Evolutionary conservation across 352 stramenopile genomes (phyloP), one percentile per base, ranked within the genome.

Genomic region (Phytophthora crassamura): DNA sequence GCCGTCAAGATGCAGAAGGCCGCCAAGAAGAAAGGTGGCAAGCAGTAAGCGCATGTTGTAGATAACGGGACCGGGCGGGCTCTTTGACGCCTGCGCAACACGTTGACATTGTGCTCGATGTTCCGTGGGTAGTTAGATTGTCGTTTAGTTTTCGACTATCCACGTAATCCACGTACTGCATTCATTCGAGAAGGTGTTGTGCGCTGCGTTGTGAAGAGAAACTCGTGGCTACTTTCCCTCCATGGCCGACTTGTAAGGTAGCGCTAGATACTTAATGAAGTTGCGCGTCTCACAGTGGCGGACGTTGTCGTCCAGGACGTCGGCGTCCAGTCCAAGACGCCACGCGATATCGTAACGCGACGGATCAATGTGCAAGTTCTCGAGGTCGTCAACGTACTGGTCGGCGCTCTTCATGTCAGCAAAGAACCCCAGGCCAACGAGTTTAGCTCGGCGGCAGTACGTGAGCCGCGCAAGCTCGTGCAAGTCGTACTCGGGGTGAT

Each of bases 1-100:
- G 81, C 91, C 25, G 89, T 74, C 66, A 98, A 98, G 86, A 98
- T 98, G 79, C 93, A 98, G 73, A 99, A 99, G 82, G 92, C 84
- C 25, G 86, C 81, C 51, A 96, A 95, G 64, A 98, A 98, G 77
- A 98, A 98, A 83, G 71, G 77, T 64, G 71, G 66, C 61, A 93
- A 90, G 57, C 86, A 89, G 71, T 72, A 69, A 74, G 50, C 46
- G 38, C 55, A 73, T 36, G 58, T 30, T 74, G 67, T 75, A 75
- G 67, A 72, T 62, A 62, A 60, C 50, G 54, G 25, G 8, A n/a
- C 22, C 32, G 38, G 57, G 51, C n/a, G 22, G 20, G 33, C 25
- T 65, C 35, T 49, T 52, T 30, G 43, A 55, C 25, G 46, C 41
- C 40, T 48, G 40, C 34, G 55, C 49, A 60, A 70, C 48, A 67